Base-by-base conservation (phyloP, 345 rosid genomes). In the Citrus sp. region DNA sequence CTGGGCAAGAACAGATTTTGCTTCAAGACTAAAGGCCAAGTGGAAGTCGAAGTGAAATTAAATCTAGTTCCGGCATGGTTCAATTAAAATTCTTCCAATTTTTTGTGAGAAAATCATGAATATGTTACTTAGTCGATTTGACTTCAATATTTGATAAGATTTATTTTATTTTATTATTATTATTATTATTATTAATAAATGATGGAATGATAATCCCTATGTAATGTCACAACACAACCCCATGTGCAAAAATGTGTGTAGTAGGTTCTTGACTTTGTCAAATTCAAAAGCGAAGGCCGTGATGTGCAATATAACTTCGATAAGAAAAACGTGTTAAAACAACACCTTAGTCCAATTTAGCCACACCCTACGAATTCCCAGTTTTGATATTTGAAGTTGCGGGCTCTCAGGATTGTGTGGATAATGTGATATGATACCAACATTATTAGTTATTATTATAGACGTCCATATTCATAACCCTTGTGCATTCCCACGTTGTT, bases 381-480 rank as follows among this genome's bases (percentile, higher is more conserved):
- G 58, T 54, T 18, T 18, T 13, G 18, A 46, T 46, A 46, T 46
- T 46, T 46, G 51, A 1, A 0, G 51, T 3, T 46, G 51, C 51
- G 51, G 51, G 5, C 51, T 46, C 51, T 46, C 51, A 3, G 0
- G 14, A 16, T n/a, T 46, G 18, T 46, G 1, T 3, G 1, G 51
- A 13, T 13, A 13, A 32, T 32, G 0, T 32, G 34, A 12, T 46
- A 46, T 3, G 51, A 3, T 46, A 13, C 51, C 51, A 13, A 9
- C 51, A 3, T 46, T 13, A 13, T 3, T 12, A 12, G 51, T 10
- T 40, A 9, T 0, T 42, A 10, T 32, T 46, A 13, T 0, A 12
- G 51, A 13, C 51, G 51, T 1, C 0, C 1, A 3, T 13, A 0
- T 12, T 12, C 51, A 1, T 13, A 13, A 3, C 51, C 0, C 51